phyloP scores from a whole-genome alignment of 2,329 filamentous ascomycete genomes.

The Harringtonia lauricola region DNA sequence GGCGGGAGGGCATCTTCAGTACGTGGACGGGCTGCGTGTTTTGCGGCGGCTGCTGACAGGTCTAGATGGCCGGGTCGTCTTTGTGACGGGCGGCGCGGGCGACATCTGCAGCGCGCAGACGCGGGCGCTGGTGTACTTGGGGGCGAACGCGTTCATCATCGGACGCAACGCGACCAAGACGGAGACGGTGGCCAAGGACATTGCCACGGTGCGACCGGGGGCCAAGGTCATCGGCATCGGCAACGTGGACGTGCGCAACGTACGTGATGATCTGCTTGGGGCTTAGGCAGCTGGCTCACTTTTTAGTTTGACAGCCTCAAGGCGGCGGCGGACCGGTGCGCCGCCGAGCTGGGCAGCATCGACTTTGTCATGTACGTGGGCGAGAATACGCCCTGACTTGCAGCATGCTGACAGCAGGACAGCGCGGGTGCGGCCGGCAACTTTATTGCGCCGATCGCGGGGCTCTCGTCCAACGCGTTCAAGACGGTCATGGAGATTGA shows the following conservation, averaged over 20 bases:
- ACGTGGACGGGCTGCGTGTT: conserved; percentile 5
- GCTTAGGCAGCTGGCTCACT: not conserved
- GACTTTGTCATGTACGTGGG: conserved; percentile 76
- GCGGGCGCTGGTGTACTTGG: conserved; percentile 78
- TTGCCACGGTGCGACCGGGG: conserved; percentile 66
- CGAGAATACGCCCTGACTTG: too few species aligned
- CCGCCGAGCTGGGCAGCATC: conserved; percentile 72
- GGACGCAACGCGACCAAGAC: conserved; percentile 87
- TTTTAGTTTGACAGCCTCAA: conserved; percentile 50
- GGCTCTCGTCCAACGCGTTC: conserved; percentile 81
- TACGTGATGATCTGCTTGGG: too few species aligned
- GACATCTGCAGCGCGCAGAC: conserved; percentile 93
- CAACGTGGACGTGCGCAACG: conserved; percentile 64
- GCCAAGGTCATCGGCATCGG: conserved; percentile 83
- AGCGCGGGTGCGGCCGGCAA: conserved; percentile 93
- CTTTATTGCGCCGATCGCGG: conserved; percentile 77
- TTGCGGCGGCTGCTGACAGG: not conserved
- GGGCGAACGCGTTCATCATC: conserved; percentile 88
- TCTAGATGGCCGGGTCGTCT: conserved; percentile 74
- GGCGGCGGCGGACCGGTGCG: conserved; percentile 67
- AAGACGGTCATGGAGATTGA: conserved; percentile 95
- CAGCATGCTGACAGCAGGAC: not conserved
- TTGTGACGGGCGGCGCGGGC: conserved; percentile 90
- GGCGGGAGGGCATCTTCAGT: conserved; percentile 85
- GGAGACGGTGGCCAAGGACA: conserved; percentile 65